A percentile compares a stretch with the other conserved stretches of the same genome.
Evolutionary conservation across 768 basidiomycete genomes (phyloP).

Genomic region (Pholiota conissans): DNA sequence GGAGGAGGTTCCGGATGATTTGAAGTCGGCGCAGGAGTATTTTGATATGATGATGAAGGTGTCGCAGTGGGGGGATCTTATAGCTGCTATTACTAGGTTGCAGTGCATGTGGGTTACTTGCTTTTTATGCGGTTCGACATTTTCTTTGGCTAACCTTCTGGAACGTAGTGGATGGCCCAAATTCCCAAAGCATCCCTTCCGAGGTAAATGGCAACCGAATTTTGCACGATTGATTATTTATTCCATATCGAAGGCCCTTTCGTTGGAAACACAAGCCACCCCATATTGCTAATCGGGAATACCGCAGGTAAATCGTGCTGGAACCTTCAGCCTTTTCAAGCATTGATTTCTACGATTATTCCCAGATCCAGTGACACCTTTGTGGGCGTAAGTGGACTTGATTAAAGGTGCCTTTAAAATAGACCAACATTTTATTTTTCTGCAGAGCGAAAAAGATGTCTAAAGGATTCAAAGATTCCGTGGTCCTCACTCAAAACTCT

Average conservation of each 20-base stretch:
- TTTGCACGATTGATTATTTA: not conserved
- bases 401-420: not conserved
- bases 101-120: conserved; percentile 28
- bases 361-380: not conserved
- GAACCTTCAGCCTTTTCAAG: too few species aligned
- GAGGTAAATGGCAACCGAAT: not conserved
- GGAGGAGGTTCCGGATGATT: conserved; percentile 34
- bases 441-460: conserved; percentile 41
- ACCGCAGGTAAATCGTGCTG: too few species aligned
- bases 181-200: not conserved
- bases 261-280: not conserved
- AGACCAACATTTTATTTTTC: not conserved
- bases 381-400: not conserved
- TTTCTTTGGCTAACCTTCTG: not conserved
- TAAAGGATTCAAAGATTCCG: conserved; percentile 32
- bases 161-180: not conserved
- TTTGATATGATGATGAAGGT: conserved; percentile 26
- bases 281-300: conserved; percentile 1
- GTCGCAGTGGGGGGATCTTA: conserved; percentile 30
- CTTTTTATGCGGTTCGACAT: too few species aligned
- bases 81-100: conserved; percentile 27
- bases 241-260: not conserved
- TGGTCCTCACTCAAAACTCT: conserved; percentile 41
- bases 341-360: too few species aligned
- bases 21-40: conserved; percentile 31